Evolutionary conservation across 768 basidiomycete genomes (phyloP).

Genomic region (Termitomyces sp.): DNA sequence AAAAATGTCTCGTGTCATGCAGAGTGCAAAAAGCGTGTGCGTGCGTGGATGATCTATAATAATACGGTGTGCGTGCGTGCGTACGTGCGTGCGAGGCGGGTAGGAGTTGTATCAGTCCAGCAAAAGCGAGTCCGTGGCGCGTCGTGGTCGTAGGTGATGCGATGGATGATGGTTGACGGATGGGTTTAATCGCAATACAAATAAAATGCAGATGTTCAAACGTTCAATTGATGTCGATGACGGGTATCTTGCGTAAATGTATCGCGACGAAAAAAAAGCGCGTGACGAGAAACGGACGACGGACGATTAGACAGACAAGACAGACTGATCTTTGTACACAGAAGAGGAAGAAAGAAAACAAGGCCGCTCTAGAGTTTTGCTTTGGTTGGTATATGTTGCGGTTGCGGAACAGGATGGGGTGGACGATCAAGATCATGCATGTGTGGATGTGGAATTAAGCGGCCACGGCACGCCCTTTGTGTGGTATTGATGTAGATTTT

Average conservation of each 20-base stretch:
- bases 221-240: background rate
- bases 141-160: background rate
- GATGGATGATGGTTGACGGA: background rate
- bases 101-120: conserved; percentile 11
- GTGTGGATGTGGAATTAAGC: conserved; percentile 1
- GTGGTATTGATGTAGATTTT: conserved; percentile 11
- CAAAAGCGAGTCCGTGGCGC: conserved; percentile 4
- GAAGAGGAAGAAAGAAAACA: background rate
- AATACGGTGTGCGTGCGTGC: background rate
- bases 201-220: background rate
- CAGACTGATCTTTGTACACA: background rate
- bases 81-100: background rate
- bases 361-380: background rate
- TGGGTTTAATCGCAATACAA: conserved; percentile 11
- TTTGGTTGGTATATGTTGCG: background rate
- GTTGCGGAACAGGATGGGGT: background rate
- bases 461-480: conserved; percentile 8
- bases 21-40: conserved; percentile 6
- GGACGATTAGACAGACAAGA: conserved; percentile 2
- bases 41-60: conserved; percentile 7
- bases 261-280: conserved; percentile 9
- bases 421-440: conserved; percentile 6
- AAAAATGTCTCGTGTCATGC: conserved; percentile 9
- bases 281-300: conserved; percentile 2
- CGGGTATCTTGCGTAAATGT: conserved; percentile 2